Conservation (phyloP, 768 basidiomycete species). For the Pholiota conissans region DNA sequence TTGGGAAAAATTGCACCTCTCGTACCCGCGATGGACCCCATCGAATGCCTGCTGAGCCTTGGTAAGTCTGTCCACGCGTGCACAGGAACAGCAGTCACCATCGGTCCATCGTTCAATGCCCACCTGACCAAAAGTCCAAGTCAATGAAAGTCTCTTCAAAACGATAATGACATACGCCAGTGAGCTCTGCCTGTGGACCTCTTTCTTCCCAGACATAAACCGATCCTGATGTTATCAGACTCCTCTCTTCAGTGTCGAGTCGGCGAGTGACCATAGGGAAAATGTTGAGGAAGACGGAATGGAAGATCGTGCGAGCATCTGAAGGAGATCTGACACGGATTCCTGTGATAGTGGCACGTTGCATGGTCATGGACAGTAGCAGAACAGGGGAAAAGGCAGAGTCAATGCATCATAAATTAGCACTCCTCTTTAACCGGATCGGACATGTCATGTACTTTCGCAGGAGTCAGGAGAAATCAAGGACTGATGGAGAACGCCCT, state of each 20-base stretch:
- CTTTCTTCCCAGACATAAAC: slow-evolving; percentile 89
- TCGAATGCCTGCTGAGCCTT: slow-evolving; percentile 43
- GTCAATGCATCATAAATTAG: slow-evolving; percentile 22
- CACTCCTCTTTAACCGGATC: slow-evolving; percentile 34
- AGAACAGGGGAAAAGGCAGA: slow-evolving; percentile 18
- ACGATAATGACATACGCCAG: slow-evolving; percentile 47
- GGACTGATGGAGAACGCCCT: slow-evolving; percentile 35
- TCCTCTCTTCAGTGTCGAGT: slow-evolving; percentile 74
- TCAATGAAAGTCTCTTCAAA: not conserved
- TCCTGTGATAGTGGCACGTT: slow-evolving; percentile 51
- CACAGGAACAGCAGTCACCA: slow-evolving; percentile 36
- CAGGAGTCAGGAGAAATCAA: slow-evolving; percentile 34
- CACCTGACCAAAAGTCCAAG: slow-evolving; percentile 40
- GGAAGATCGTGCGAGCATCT: slow-evolving; percentile 65
- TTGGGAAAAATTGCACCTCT: slow-evolving; percentile 46
- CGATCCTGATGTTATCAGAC: slow-evolving; percentile 68
- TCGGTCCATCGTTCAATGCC: slow-evolving; percentile 86
- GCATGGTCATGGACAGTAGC: slow-evolving; percentile 32
- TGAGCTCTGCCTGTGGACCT: slow-evolving; percentile 67
- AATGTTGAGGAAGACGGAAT: slow-evolving; percentile 65
- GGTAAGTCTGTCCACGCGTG: not conserved
- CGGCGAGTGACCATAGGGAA: slow-evolving; percentile 80
- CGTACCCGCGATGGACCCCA: slow-evolving; percentile 83
- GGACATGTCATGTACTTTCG: slow-evolving; percentile 28
- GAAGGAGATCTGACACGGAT: slow-evolving; percentile 51